Evolutionary conservation across 164 flowering plant species (phyloP).

Genomic region (Macadamia tetraphylla): DNA sequence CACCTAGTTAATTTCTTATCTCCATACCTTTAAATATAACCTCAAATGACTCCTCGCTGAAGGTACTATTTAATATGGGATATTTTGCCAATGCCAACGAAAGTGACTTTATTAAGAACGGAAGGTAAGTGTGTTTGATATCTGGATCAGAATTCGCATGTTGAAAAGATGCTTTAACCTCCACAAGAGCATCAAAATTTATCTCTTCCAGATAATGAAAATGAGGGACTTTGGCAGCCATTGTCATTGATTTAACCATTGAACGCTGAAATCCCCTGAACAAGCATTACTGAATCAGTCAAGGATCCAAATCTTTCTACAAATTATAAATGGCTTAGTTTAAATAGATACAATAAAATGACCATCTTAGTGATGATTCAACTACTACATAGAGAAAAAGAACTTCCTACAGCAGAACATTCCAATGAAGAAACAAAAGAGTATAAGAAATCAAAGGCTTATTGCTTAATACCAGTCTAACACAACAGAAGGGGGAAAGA

Average conservation of each 20-base stretch:
- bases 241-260: slow-evolving; percentile 91
- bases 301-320: not conserved
- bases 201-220: slow-evolving; percentile 94
- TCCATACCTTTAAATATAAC: slow-evolving; percentile 71
- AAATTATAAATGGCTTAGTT: not conserved
- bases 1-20: not conserved
- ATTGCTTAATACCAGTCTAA: no score
- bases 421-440: not conserved
- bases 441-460: not conserved
- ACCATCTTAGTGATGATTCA: not conserved
- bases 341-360: not conserved
- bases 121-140: slow-evolving; percentile 78
- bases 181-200: slow-evolving; percentile 67
- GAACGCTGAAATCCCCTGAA: slow-evolving; percentile 88
- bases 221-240: slow-evolving; percentile 95
- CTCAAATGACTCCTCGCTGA: slow-evolving; percentile 64
- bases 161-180: slow-evolving; percentile 72
- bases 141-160: slow-evolving; percentile 55
- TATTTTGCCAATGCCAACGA: slow-evolving; percentile 77
- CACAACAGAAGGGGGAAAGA: no score
- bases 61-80: slow-evolving; percentile 80
- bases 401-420: not conserved
- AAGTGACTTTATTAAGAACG: slow-evolving; percentile 75
- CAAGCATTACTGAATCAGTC: not conserved
- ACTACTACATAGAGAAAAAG: not conserved